These are phyloP conservation scores for Pseudocercospora musae DNA, from an alignment of 2,329 filamentous ascomycete genomes.

Conservation along the genomic window DNA sequence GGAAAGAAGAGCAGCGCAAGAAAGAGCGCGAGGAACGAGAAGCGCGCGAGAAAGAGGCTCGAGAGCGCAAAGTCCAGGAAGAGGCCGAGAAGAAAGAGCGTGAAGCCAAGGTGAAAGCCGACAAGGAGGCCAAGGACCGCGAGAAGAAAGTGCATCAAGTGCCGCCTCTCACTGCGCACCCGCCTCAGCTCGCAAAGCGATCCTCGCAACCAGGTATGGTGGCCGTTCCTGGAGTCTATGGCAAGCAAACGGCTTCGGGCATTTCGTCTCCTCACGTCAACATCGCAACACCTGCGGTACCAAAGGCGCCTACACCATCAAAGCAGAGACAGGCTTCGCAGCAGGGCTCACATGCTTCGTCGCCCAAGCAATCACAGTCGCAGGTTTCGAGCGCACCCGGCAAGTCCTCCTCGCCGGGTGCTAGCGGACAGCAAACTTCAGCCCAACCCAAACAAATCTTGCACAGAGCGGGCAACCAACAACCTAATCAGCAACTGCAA, in stretches of 20 bases:
- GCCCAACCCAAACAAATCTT: slow-evolving; percentile 61
- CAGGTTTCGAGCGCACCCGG: slow-evolving; percentile 47
- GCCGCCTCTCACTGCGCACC: slow-evolving; percentile 34
- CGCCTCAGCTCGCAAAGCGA: slow-evolving; percentile 49
- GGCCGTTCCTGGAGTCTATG: slow-evolving; percentile 52
- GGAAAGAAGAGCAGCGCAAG: slow-evolving; percentile 67
- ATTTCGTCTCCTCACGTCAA: slow-evolving; percentile 76
- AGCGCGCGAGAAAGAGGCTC: slow-evolving; percentile 69
- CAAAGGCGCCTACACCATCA: slow-evolving; percentile 78
- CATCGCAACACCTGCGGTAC: slow-evolving; percentile 73
- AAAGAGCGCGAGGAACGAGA: slow-evolving; percentile 66
- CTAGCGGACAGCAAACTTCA: slow-evolving; percentile 62
- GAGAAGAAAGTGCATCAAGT: slow-evolving; percentile 42
- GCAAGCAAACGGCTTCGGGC: slow-evolving; percentile 51
- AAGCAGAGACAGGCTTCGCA: slow-evolving; percentile 75
- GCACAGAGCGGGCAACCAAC: slow-evolving; percentile 56
- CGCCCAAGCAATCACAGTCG: slow-evolving; percentile 61
- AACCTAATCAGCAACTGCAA: slow-evolving; percentile 48
- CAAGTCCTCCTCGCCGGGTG: slow-evolving; percentile 58
- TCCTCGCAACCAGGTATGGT: slow-evolving; percentile 58
- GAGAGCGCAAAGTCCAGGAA: slow-evolving; percentile 62
- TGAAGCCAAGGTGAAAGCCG: slow-evolving; percentile 52
- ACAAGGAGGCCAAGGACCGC: slow-evolving; percentile 40
- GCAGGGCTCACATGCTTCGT: slow-evolving; percentile 67
- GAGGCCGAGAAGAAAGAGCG: slow-evolving; percentile 59